Percentiles rank a stretch among this genome's conserved stretches.
Conservation (phyloP, 2,329 filamentous ascomycete genomes). For the Neofusicoccum sp. region DNA sequence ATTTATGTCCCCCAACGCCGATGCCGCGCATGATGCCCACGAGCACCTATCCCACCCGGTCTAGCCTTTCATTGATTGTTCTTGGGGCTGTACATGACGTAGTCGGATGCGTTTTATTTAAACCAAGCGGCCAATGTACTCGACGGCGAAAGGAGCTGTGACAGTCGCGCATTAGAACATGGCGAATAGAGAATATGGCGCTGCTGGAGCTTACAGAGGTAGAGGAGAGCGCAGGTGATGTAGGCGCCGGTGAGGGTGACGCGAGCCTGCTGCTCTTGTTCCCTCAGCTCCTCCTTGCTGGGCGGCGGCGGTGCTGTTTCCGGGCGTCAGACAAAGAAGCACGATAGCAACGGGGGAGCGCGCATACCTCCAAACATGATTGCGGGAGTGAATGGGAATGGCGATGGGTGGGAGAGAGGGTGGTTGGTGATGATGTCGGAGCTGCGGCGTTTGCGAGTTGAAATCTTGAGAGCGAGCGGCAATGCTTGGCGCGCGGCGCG, state of each 20-base stretch:
- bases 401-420: background rate
- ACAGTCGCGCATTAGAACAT: background rate
- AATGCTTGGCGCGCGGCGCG: background rate
- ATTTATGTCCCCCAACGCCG: background rate
- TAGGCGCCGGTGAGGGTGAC: conserved; percentile 67
- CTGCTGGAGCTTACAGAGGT: conserved; percentile 64
- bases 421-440: conserved; percentile 13
- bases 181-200: background rate
- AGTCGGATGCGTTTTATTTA: background rate
- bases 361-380: conserved; percentile 64
- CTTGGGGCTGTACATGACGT: background rate
- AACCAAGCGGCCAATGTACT: conserved; percentile 39
- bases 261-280: conserved; percentile 66
- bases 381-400: background rate
- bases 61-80: conserved; percentile 9
- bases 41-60: background rate
- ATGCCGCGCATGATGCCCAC: background rate
- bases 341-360: background rate
- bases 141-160: conserved; percentile 56
- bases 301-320: conserved; percentile 65
- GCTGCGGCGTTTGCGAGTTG: conserved; percentile 14
- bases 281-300: conserved; percentile 66
- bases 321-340: background rate
- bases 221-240: conserved; percentile 65
- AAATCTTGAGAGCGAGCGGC: conserved; percentile 10